phyloP scores from a whole-genome alignment of 2,329 filamentous ascomycete species.

The Paecilomyces sp. region DNA sequence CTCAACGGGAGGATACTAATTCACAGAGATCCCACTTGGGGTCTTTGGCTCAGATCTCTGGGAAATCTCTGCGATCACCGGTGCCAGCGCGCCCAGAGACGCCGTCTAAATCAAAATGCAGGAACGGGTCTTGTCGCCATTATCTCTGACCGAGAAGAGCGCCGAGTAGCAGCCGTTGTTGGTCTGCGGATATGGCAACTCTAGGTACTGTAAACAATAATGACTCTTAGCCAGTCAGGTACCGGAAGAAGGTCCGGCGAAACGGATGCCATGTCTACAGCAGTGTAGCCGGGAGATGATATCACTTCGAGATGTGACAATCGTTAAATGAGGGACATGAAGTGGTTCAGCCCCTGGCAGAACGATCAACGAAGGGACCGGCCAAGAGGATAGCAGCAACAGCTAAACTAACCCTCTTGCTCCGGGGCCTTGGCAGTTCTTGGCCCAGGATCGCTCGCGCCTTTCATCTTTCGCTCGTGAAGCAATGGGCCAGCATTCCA shows the following conservation, averaged over 20 bases:
- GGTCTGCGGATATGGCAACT: no score
- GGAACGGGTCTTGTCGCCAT: neutral
- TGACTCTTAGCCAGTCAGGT: neutral
- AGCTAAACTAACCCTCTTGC: neutral
- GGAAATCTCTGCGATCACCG: neutral
- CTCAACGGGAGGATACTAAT: neutral
- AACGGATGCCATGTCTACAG: neutral
- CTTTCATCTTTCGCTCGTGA: neutral
- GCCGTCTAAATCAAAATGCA: neutral
- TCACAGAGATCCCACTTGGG: neutral
- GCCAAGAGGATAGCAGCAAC: neutral
- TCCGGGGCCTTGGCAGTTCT: neutral
- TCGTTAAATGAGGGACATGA: neutral
- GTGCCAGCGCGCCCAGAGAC: neutral
- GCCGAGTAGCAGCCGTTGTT: neutral
- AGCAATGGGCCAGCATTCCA: neutral
- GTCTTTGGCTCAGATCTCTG: neutral
- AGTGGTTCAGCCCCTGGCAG: neutral
- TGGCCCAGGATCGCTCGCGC: neutral
- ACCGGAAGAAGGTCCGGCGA: neutral
- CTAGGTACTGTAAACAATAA: neutral
- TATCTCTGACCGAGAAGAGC: neutral
- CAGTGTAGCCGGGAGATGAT: neutral
- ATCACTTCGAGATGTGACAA: neutral
- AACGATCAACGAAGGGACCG: neutral